Evolutionary conservation across 371 early-diverging fungal genomes (phyloP), one percentile per base, ranked within the genome.

Genomic region (Nematocida homosporus): DNA sequence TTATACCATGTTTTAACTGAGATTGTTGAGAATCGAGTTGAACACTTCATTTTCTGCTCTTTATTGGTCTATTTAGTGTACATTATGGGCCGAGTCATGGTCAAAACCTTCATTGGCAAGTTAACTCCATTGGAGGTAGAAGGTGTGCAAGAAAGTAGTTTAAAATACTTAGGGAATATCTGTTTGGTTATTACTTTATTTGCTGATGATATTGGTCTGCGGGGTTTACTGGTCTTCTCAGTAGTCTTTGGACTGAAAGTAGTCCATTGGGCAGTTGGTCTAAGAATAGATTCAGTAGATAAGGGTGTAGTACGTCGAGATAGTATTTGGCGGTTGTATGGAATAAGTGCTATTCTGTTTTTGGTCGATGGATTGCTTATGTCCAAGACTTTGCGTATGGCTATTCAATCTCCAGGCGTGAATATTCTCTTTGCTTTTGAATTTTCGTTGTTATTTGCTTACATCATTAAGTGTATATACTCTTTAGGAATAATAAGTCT

Each of bases 371-470:
- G n/a, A 20, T 2, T 50, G 6, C 40, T 72, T 6, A 42, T 57
- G 63, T 35, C 42, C 34, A 77, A 52, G 20, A 40, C 57, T 32
- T 16, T 65, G 34, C 16, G 6, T 1, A 6, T n/a, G 27, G 34
- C 56, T 16, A 20, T 57, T 2, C 13, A 18, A 3, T 2, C 2
- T 5, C 78, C 64, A n/a, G 44, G 40, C 4, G 57, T 80, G 1
- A 47, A 47, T 40, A 77, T 81, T 55, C 65, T 83, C 20, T 79
- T 83, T 65, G 32, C 65, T 10, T 81, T 81, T 65, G 83, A 83
- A 50, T 83, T 79, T 57, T 50, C 47, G 18, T 35, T 78, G 16
- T 40, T 79, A 13, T 47, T 63, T 34, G 32, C 81, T 3, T 61
- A 67, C 27, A 27, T 77, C 5, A 37, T 81, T 18, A 76, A 78